A percentile compares a stretch with the other conserved stretches of the same genome.
These are phyloP conservation scores for Yamadazyma membranifaciens DNA, from an alignment of 1,139 yeast species.

Conservation along the genomic window DNA sequence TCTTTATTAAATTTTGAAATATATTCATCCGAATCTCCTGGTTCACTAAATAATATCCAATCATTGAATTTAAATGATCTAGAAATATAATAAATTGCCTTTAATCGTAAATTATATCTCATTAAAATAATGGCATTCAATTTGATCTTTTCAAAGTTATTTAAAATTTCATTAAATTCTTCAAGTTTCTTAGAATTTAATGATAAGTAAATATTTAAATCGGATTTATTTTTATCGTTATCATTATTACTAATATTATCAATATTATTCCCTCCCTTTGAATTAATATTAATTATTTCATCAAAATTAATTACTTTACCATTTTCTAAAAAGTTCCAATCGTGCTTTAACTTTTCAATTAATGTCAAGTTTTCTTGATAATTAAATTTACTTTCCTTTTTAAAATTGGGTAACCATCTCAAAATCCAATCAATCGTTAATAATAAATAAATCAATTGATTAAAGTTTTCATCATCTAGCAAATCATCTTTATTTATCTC, in stretches of 20 bases:
- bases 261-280: constrained; percentile 6
- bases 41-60: constrained; percentile 49
- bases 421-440: constrained; percentile 49
- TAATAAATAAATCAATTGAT: constrained; percentile 48
- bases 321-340: constrained; percentile 58
- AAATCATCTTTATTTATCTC: constrained; percentile 41
- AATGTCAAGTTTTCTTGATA: constrained; percentile 29
- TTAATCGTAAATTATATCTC: constrained; percentile 64
- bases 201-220: constrained; percentile 34
- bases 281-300: constrained; percentile 9
- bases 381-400: constrained; percentile 39
- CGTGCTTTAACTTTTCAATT: constrained; percentile 48
- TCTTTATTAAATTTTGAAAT: constrained; percentile 62
- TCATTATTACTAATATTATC: constrained; percentile 8
- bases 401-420: constrained; percentile 55
- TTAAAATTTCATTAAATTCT: constrained; percentile 49
- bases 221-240: constrained; percentile 10
- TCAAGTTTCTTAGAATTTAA: constrained; percentile 35
- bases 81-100: constrained; percentile 60
- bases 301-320: constrained; percentile 24
- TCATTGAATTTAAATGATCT: constrained; percentile 40
- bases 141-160: constrained; percentile 45
- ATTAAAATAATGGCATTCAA: constrained; percentile 53
- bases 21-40: constrained; percentile 64
- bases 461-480: constrained; percentile 44